Evolutionary conservation across 495 filamentous ascomycete genomes (phyloP).

Genomic region (Chaetomium fimeti): DNA sequence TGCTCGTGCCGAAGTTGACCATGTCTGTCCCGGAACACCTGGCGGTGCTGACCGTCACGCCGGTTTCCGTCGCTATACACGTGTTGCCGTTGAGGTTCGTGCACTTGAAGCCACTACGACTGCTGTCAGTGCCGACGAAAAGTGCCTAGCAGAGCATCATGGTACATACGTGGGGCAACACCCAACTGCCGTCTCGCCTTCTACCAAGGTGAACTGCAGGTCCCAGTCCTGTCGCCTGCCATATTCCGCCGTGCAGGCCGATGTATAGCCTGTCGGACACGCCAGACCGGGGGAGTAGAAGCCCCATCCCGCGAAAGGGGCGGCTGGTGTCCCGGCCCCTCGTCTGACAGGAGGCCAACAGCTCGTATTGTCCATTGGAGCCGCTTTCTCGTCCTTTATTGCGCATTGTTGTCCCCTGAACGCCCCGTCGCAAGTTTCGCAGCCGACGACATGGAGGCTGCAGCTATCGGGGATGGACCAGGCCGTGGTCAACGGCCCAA

Average conservation of each 20-base stretch:
- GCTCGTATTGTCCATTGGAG: constrained; percentile 12
- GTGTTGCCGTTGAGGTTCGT: constrained; percentile 12
- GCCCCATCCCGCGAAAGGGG: constrained; percentile 25
- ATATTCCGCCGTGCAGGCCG: constrained; percentile 22
- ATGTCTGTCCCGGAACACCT: not conserved
- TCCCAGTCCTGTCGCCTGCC: constrained; percentile 22
- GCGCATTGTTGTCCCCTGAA: constrained; percentile 12
- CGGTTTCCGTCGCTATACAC: not conserved
- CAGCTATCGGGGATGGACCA: constrained; percentile 21
- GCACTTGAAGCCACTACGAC: constrained; percentile 6
- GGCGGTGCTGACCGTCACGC: not conserved
- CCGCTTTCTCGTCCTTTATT: not conserved
- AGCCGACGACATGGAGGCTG: not conserved
- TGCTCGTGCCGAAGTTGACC: not conserved
- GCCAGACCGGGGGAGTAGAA: constrained; percentile 30
- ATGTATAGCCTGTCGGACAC: constrained; percentile 30
- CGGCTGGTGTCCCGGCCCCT: not conserved
- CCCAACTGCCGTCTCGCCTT: constrained; percentile 27
- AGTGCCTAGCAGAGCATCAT: not conserved
- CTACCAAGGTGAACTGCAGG: constrained; percentile 21
- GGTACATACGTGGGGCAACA: constrained; percentile 29
- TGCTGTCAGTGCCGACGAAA: not conserved
- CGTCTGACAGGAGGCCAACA: constrained; percentile 28
- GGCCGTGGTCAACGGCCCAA: constrained; percentile 24
- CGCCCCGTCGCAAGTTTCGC: not conserved